Evolutionary conservation across 139 green algal species (phyloP), one percentile per base, ranked within the genome.

Genomic region (Auxenochlorella pyrenoidosa): DNA sequence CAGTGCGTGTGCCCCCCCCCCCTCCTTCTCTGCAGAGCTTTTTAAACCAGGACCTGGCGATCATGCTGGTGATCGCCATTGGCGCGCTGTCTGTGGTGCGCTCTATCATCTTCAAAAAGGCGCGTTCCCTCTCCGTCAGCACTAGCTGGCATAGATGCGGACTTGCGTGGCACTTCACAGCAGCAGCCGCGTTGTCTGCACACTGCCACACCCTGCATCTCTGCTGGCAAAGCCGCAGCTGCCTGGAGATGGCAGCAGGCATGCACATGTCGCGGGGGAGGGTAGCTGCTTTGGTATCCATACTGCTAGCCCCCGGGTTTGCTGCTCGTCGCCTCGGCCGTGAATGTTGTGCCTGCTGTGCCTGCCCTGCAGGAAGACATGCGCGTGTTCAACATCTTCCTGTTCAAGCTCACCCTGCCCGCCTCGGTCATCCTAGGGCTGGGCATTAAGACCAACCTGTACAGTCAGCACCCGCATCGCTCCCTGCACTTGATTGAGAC

Each of bases 361-460:
- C 28, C 24, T 38, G 30, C 30, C 26, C 24, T 28, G 58, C 65
- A 43, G 59, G 83, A 91, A 22, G 72, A 88, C 68, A 65, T 63
- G 65, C 70, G 84, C 0, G 34, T 81, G 47, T 86, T 91, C 77
- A 82, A 68, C 30, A 54, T 71, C 40, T 83, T 88, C 30, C 43
- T 89, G 26, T 92, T 91, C 54, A 75, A 76, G 51, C 59, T 80
- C 70, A 76, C 89, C 13, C 87, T 89, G 36, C 72, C 89, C 5
- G 51, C 47, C 47, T 59, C 71, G 47, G 51, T 59, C 43, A 81
- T 81, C 43, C 58, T 71, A 24, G 60, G 85, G 10, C 65, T 86
- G 8, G 87, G 89, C 51, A 36, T 92, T 16, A 86, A 87, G 54
- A 91, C 85, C 26, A 79, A 92, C 60, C 22, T 92, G 47, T 88